phyloP scores from a whole-genome alignment of 257 asterid genomes.

The Solanum paucissectum region DNA sequence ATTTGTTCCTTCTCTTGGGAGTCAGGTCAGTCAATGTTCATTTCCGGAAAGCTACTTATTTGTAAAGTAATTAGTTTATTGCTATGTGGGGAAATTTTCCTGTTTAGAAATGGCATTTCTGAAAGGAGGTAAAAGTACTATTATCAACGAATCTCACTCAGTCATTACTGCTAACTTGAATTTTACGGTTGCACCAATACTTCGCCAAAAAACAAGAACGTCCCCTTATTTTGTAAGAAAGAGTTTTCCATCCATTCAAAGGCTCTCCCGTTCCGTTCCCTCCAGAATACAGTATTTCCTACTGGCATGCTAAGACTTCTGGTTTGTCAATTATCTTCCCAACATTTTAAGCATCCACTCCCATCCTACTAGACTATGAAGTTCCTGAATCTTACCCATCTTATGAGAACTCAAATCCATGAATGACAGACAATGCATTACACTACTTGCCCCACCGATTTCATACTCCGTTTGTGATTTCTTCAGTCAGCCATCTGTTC shows the following conservation, averaged over 20 bases:
- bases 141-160: not conserved
- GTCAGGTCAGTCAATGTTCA: constrained; percentile 10
- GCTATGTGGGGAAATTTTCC: not conserved
- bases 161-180: not conserved
- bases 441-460: not conserved
- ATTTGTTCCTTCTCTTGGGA: constrained; percentile 27
- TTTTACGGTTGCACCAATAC: not conserved
- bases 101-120: not conserved
- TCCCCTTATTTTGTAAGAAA: no score
- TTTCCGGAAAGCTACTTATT: not conserved
- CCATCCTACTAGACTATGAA: no score
- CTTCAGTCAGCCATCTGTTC: not conserved
- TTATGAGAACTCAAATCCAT: no score
- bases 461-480: not conserved
- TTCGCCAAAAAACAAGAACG: no score
- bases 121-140: not conserved
- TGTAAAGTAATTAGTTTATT: not conserved
- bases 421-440: not conserved
- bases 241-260: no score
- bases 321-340: no score
- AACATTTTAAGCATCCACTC: no score
- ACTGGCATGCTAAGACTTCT: no score
- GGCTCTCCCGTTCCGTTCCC: no score
- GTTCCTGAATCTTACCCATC: no score
- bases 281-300: no score